A percentile compares a stretch with the other conserved stretches of the same genome.
Evolutionary conservation across 2,329 filamentous ascomycete genomes (phyloP).

Genomic region (Ustilaginoidea virens): DNA sequence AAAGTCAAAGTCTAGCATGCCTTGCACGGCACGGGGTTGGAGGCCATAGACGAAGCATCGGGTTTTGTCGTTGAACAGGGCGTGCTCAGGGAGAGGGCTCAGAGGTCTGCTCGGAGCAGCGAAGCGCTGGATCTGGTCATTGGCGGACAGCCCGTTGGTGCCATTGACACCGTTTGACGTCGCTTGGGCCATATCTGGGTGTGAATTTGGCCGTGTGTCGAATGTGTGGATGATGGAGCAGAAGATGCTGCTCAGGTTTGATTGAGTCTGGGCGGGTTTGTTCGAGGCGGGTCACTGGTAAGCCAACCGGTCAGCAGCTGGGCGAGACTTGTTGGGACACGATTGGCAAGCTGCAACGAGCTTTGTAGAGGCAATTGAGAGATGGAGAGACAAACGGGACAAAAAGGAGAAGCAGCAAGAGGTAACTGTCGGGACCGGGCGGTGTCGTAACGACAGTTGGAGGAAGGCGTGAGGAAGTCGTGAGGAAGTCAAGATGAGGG

Average conservation of each 20-base stretch:
- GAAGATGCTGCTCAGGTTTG: no score
- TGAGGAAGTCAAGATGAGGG: background rate
- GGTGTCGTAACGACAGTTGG: no score
- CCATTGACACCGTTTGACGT: slow-evolving; percentile 34
- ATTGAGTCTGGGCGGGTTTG: no score
- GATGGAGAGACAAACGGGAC: background rate
- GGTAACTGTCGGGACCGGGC: no score
- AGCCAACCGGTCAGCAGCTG: slow-evolving; percentile 3
- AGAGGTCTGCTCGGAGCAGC: slow-evolving; percentile 79
- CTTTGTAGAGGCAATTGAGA: background rate
- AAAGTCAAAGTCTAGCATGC: slow-evolving; percentile 99
- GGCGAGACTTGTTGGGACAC: slow-evolving; percentile 3
- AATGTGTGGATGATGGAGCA: no score
- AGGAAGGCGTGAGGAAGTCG: slow-evolving; percentile 1
- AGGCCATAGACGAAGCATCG: slow-evolving; percentile 99
- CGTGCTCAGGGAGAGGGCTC: slow-evolving; percentile 76
- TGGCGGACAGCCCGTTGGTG: slow-evolving; percentile 52
- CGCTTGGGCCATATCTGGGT: slow-evolving; percentile 33
- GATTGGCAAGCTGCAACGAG: slow-evolving; percentile 1
- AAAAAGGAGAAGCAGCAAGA: background rate
- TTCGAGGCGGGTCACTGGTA: slow-evolving; percentile 5
- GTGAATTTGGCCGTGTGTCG: slow-evolving; percentile 5
- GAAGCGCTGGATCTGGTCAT: slow-evolving; percentile 98
- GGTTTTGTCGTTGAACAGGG: slow-evolving; percentile 98
- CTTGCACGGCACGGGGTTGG: slow-evolving; percentile 83